Conservation (phyloP, 2,329 filamentous ascomycete species). For the Cordyceps pruinosa region DNA sequence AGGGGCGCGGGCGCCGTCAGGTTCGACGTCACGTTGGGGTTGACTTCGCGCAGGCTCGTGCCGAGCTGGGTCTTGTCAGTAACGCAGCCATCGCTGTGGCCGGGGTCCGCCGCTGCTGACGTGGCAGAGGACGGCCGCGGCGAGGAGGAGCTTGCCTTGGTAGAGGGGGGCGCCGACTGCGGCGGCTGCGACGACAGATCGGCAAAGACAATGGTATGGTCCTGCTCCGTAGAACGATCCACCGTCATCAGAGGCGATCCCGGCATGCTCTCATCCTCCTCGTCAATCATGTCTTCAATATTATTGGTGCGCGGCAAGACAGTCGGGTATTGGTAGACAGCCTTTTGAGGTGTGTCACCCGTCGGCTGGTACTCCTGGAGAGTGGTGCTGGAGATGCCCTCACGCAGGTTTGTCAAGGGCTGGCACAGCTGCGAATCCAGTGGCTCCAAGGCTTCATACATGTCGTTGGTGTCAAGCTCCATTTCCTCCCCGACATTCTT, state of each 20-base stretch:
- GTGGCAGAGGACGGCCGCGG: conserved; percentile 17
- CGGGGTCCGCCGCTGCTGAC: conserved; percentile 3
- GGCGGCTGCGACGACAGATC: conserved; percentile 24
- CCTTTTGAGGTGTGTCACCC: conserved; percentile 77
- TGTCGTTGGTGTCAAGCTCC: conserved; percentile 48
- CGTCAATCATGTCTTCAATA: conserved; percentile 35
- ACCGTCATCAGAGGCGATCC: conserved; percentile 14
- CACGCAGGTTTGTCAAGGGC: conserved; percentile 64
- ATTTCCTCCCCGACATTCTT: conserved; percentile 63
- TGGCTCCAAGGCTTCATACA: conserved; percentile 55
- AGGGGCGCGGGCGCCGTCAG: conserved; percentile 27
- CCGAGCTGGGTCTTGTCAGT: conserved; percentile 27
- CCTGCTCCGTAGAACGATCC: conserved; percentile 28
- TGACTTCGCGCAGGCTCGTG: conserved; percentile 48
- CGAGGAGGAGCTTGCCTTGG: conserved; percentile 12
- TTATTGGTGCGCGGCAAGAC: conserved; percentile 67
- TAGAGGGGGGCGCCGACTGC: background rate
- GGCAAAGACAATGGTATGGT: conserved; percentile 35
- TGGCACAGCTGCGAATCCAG: conserved; percentile 55
- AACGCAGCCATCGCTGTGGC: conserved; percentile 17
- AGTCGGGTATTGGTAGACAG: conserved; percentile 72
- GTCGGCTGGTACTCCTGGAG: conserved; percentile 80
- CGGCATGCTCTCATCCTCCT: conserved; percentile 7
- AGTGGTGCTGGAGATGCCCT: conserved; percentile 55
- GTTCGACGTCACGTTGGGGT: conserved; percentile 43